A percentile compares a stretch with the other conserved stretches of the same genome.
These are phyloP conservation scores for Symmetrospora coprosmae DNA, from an alignment of 768 basidiomycete genomes.

Conservation along the genomic window DNA sequence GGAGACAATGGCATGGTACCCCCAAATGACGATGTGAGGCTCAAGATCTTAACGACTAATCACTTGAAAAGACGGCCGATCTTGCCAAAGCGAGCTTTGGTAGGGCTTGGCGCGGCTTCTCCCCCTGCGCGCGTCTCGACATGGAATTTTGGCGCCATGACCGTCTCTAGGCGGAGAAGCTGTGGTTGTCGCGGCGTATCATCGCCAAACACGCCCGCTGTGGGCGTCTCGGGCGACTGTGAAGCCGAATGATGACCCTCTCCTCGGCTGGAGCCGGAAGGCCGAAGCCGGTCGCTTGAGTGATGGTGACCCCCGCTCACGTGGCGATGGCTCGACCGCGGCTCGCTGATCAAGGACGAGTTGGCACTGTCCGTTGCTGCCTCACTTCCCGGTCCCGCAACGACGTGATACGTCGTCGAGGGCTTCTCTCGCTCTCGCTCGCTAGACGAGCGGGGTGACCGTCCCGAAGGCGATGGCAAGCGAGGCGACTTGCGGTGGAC, in stretches of 20 bases:
- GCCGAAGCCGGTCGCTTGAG: too few species aligned
- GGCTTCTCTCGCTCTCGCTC: slow-evolving; percentile 6
- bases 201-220: not conserved
- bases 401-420: slow-evolving; percentile 12
- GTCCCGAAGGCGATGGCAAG: not conserved
- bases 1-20: too few species aligned
- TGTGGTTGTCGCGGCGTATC: not conserved
- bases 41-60: too few species aligned
- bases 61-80: slow-evolving; percentile 13
- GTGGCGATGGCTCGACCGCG: slow-evolving; percentile 10
- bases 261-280: too few species aligned
- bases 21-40: too few species aligned
- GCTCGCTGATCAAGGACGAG: slow-evolving; percentile 17
- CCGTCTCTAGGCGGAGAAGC: slow-evolving; percentile 1
- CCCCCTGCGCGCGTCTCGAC: slow-evolving; percentile 10
- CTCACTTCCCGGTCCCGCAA: slow-evolving; percentile 14
- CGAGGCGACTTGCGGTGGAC: not conserved
- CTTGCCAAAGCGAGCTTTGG: slow-evolving; percentile 11
- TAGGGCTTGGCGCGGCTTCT: slow-evolving; percentile 6
- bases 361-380: slow-evolving; percentile 17
- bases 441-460: slow-evolving; percentile 8
- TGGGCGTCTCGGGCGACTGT: slow-evolving; percentile 4
- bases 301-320: too few species aligned
- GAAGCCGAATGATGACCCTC: too few species aligned
- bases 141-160: slow-evolving; percentile 16